Base-by-base conservation (phyloP, 2,329 filamentous ascomycete genomes). In the Fusarium metavorans region DNA sequence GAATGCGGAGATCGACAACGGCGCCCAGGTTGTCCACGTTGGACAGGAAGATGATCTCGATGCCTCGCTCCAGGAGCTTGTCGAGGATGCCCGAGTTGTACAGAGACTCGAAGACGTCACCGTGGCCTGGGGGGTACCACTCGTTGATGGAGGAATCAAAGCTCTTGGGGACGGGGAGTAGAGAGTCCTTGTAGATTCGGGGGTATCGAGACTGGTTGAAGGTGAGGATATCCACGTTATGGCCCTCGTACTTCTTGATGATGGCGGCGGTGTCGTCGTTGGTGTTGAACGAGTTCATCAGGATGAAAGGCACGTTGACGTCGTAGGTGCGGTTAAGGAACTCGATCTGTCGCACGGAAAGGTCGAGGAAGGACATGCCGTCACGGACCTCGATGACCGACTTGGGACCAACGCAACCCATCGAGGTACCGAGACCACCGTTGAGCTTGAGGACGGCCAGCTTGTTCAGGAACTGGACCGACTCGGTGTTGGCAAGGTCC, bases 251-350 rank as follows among this genome's bases (percentile, higher is more conserved):
- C 90, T 99, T 99, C 92, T 99, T 99, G 89, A 99, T 99, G 87
- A 99, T 99, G 86, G 95, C 95, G 74, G 95, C 95, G 61, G 97
- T 99, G 83, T 99, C 97, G 81, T 96, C 92, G 84, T 99, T 95
- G 83, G 97, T 99, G 91, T 99, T 99, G 94, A 99, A 99, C 66
- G 97, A 98, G 92, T 99, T 99, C 97, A 99, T 99, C 80, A 99
- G 92, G 78, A 99, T 92, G 86, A 99, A 98, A 58, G 97, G 97
- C 37, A 99, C 97, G 83, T 98, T 98, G 85, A 97, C 95, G 80
- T 93, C 91, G 88, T 98, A 98, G 76, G 95, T 98, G 85, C 95
- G 94, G 93, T 99, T 99, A 79, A 99, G 93, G 89, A 95, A 97
- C 88, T 99, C 97, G 83, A 99, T 97, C 90, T 99, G 97, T 81